These are phyloP conservation scores for Knoxia roxburghii DNA, from an alignment of 257 asterid genomes.

Conservation along the genomic window DNA sequence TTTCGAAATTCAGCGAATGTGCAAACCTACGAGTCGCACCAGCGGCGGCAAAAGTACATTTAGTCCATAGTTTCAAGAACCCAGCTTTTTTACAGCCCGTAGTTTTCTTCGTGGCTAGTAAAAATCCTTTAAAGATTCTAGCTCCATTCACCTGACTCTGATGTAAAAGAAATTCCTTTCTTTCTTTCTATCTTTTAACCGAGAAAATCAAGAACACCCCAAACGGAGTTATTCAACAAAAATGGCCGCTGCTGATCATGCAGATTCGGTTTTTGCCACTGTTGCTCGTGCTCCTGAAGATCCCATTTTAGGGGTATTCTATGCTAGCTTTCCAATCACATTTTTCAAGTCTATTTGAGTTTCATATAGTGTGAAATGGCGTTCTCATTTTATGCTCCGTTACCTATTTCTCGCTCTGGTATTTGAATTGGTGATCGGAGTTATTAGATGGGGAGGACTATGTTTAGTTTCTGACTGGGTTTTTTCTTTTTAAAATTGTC, in stretches of 20 bases:
- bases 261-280: constrained; percentile 49
- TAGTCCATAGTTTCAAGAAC: constrained; percentile 5
- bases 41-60: neutral
- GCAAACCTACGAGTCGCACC: neutral
- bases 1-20: too few species aligned
- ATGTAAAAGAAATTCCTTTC: too few species aligned
- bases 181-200: too few species aligned
- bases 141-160: neutral
- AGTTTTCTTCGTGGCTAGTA: neutral
- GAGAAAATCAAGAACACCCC: neutral
- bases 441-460: neutral
- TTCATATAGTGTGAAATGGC: neutral
- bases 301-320: constrained; percentile 63
- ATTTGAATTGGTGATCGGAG: neutral
- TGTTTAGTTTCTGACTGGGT: constrained; percentile 11
- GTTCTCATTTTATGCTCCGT: neutral
- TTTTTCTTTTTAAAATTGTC: too few species aligned
- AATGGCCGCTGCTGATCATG: constrained; percentile 24
- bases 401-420: neutral
- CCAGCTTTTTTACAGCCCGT: constrained; percentile 5
- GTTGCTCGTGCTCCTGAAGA: constrained; percentile 77
- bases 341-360: neutral
- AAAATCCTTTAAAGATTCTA: neutral
- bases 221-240: neutral
- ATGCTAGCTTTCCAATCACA: neutral